Conservation (phyloP, 2,329 filamentous ascomycete species). For the Nigrospora oryzae region DNA sequence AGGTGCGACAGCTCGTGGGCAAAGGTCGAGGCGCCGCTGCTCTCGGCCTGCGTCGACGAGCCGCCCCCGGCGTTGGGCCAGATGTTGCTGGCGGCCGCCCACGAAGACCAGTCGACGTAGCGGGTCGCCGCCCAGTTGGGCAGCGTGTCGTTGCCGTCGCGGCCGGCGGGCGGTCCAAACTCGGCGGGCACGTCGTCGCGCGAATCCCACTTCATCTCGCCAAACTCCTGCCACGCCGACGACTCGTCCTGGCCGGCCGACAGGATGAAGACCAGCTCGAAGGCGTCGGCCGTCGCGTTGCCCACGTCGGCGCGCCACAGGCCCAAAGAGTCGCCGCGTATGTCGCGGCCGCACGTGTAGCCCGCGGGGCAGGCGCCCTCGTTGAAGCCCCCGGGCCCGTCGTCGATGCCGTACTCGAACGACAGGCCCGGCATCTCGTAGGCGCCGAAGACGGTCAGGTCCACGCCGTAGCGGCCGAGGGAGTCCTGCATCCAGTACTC, state of each 20-base stretch:
- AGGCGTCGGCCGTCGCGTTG: slow-evolving; percentile 35
- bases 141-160: slow-evolving; percentile 18
- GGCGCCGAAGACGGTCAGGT: slow-evolving; percentile 42
- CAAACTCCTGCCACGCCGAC: slow-evolving; percentile 48
- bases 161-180: slow-evolving; percentile 34
- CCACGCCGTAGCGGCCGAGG: slow-evolving; percentile 40
- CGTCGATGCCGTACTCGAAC: slow-evolving; percentile 42
- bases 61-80: slow-evolving; percentile 46
- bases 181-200: slow-evolving; percentile 37
- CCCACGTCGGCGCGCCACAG: slow-evolving; percentile 44
- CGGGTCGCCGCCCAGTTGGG: slow-evolving; percentile 39
- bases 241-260: slow-evolving; percentile 47
- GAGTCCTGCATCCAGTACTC: slow-evolving; percentile 52
- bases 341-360: slow-evolving; percentile 33
- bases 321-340: slow-evolving; percentile 38
- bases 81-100: slow-evolving; percentile 39
- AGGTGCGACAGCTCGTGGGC: slow-evolving; percentile 45
- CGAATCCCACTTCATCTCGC: slow-evolving; percentile 40
- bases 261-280: slow-evolving; percentile 44
- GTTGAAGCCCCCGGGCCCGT: slow-evolving; percentile 31
- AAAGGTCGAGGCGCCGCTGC: slow-evolving; percentile 42
- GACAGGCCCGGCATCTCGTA: slow-evolving; percentile 37
- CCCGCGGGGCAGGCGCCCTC: slow-evolving; percentile 33
- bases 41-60: slow-evolving; percentile 44
- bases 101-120: slow-evolving; percentile 45